Evolutionary conservation across 495 filamentous ascomycete species (phyloP), one percentile per base, ranked within the genome.

Genomic region (Neurospora sp.): DNA sequence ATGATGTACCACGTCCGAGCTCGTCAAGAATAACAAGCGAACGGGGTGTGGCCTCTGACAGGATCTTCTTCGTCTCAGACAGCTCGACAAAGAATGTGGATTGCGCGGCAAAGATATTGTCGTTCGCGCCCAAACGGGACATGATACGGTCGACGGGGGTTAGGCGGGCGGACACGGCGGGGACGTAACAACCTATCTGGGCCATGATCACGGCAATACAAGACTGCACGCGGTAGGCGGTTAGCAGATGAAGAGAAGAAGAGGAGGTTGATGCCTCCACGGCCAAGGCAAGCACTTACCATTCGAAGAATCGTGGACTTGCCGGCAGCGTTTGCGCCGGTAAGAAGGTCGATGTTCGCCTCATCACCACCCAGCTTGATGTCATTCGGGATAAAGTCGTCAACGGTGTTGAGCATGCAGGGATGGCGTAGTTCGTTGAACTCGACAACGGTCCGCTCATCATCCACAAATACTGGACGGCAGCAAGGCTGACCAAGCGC

Each of bases 51-150:
- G 96, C 96, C 84, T 99, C 96, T 3, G 93, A 89, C 4, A 99
- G 90, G 71, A 99, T 99, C 86, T 98, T 98, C 84, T 98, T 97
- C 10, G 96, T 99, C 79, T 99, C 96, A 5, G 94, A 92, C 9
- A 99, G 87, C 82, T 99, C 96, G 69, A 99, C 95, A 80, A 99
- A 98, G 88, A 99, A 99, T 39, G 96, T 99, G 35, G 91, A 94
- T 83, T 99, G 96, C 4, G 95, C 93, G 31, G 95, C 96, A 79
- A 99, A 98, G 80, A 99, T 98, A 83, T 98, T 97, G 87, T 99
- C 96, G 79, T 98, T 97, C 69, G 96, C 96, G 16, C 96, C 96
- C 0, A 99, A 92, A 31, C 96, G 94, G 6, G 94, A 97, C 96
- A 99, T 99, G 86, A 99, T 98, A 60, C 96, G 93, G 80, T 99